phyloP scores from a whole-genome alignment of 192 early-diverging fungal species.

The Entomortierella parvispora region DNA sequence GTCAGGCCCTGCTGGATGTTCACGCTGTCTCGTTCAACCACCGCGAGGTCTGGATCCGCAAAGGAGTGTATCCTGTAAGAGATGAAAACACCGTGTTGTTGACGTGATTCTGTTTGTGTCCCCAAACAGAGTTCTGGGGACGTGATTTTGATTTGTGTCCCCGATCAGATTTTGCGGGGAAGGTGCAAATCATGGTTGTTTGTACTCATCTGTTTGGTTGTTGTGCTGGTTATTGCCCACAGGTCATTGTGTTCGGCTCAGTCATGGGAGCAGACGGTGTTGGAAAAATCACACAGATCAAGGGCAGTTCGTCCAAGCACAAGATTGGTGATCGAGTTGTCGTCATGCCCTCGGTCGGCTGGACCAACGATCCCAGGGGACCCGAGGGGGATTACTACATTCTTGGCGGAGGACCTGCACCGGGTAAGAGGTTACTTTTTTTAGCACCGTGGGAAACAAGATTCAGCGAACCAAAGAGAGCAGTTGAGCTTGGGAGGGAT shows the following conservation, averaged over 20 bases:
- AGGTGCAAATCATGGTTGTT: slow-evolving; percentile 20
- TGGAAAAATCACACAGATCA: slow-evolving; percentile 39
- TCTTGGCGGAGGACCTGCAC: slow-evolving; percentile 61
- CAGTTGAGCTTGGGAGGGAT: neutral
- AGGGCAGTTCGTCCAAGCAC: slow-evolving; percentile 10
- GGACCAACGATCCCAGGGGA: slow-evolving; percentile 53
- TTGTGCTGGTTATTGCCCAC: slow-evolving; percentile 5
- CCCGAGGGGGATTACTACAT: slow-evolving; percentile 58
- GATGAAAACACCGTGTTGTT: neutral
- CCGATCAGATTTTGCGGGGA: neutral
- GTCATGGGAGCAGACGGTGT: slow-evolving; percentile 62
- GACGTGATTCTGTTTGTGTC: no score
- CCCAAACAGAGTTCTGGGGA: neutral
- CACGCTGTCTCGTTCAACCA: slow-evolving; percentile 5
- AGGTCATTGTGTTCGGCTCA: slow-evolving; percentile 35
- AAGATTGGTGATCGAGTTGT: slow-evolving; percentile 46
- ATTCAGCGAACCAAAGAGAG: neutral
- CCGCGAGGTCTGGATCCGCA: slow-evolving; percentile 21
- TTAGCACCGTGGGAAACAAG: slow-evolving; percentile 5
- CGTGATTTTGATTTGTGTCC: slow-evolving; percentile 11
- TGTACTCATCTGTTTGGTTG: slow-evolving; percentile 5
- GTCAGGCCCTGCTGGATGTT: slow-evolving; percentile 1
- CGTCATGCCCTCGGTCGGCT: slow-evolving; percentile 60
- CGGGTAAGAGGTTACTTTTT: slow-evolving; percentile 55
- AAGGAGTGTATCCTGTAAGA: slow-evolving; percentile 57